Conservation (phyloP, 371 early-diverging fungal species). For the Rhizopus sp. region DNA sequence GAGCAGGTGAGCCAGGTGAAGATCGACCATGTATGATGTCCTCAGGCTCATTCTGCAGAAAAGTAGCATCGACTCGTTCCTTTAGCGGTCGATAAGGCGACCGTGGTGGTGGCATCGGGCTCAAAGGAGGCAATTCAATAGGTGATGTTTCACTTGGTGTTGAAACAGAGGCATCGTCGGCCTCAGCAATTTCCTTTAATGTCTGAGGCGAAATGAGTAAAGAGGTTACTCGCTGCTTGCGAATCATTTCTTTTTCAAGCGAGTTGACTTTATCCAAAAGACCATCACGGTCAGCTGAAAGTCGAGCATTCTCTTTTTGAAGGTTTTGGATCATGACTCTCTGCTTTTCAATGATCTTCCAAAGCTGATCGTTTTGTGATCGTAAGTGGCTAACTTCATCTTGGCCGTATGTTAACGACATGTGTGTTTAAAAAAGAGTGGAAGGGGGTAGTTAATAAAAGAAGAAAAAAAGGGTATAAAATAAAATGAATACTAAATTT, state of each 20-base stretch:
- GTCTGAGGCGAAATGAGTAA: conserved; percentile 40
- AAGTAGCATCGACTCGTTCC: conserved; percentile 13
- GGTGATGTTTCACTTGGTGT: conserved; percentile 25
- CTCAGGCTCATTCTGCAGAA: conserved; percentile 8
- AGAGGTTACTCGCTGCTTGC: conserved; percentile 28
- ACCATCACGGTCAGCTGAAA: conserved; percentile 59
- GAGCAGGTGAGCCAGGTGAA: conserved; percentile 26
- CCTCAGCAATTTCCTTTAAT: conserved; percentile 29
- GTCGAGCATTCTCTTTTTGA: conserved; percentile 57
- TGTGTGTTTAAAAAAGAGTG: conserved; percentile 5
- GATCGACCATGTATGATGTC: conserved; percentile 12
- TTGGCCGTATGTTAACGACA: conserved; percentile 16
- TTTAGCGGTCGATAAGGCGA: conserved; percentile 34
- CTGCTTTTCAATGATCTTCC: conserved; percentile 90
- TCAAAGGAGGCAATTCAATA: conserved; percentile 9
- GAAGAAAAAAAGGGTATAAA: not conserved
- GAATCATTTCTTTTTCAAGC: conserved; percentile 31
- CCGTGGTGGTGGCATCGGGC: conserved; percentile 36
- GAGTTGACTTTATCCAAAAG: conserved; percentile 38
- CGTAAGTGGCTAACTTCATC: conserved; percentile 33
- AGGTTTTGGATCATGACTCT: conserved; percentile 78
- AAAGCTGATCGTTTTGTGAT: conserved; percentile 83
- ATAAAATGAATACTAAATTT: not conserved
- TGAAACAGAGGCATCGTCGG: conserved; percentile 20
- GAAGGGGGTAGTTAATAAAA: conserved; percentile 3